Evolutionary conservation across 73 alveolate species (phyloP), one percentile per base, ranked within the genome.

Genomic region (Blepharisma japonicum): DNA sequence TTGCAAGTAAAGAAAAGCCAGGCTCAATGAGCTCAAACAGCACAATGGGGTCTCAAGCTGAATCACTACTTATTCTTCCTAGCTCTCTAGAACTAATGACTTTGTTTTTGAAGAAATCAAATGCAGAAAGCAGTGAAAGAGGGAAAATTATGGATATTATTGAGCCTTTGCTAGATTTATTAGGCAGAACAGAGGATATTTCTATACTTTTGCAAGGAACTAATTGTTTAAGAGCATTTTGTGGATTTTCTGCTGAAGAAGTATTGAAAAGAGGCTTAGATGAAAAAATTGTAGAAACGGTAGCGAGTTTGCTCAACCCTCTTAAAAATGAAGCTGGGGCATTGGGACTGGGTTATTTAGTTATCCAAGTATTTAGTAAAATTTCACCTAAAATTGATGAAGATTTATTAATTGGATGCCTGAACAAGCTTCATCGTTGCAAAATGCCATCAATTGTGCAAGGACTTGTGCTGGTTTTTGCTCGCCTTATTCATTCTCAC

Each of bases 371-470:
- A 50, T 90, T 93, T 83, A 71, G 68, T 48, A 86, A 91, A 80
- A 77, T 91, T 14, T 85, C 89, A 54, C 94, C 95, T 27, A 83
- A 90, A 77, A 93, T 93, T 71, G 95, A 90, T 51, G 89, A 96
- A 45, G 91, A 85, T 81, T 46, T 93, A 21, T 82, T 93, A 50
- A 89, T 88, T 90, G 85, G 85, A 42, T 87, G 91, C 6, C 93
- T 93, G 42, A 79, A 90, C 68, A 94, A 96, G 85, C 95, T 96
- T 71, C 87, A 89, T 61, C 94, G 97, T 88, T 92, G 98, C 11
- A 93, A 95, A 80, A 89, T 96, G 93, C 98, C 98, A 27, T 90
- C 98, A 2, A 92, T 96, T 6, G 99, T 96, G 0, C 91, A 96
- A 78, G 87, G 97, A 6, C 83, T 96, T 67, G 95, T 96, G 66